phyloP scores from a whole-genome alignment of 2,329 filamentous ascomycete species.

The Elsinoe fawcettii region DNA sequence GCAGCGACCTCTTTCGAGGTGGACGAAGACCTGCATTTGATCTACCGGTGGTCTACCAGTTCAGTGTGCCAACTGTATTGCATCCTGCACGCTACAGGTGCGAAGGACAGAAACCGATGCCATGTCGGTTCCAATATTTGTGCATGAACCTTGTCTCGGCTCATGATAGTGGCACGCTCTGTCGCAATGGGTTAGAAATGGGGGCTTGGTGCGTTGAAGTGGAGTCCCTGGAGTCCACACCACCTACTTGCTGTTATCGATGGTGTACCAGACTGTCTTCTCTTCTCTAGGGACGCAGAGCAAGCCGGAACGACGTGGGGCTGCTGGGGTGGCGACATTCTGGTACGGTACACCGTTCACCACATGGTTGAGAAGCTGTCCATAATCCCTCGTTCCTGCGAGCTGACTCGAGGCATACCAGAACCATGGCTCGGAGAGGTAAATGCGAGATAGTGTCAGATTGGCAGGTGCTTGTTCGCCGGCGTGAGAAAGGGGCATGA shows the following conservation, averaged over 20 bases:
- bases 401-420: background rate
- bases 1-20: too few relatives aligned
- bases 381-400: background rate
- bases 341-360: background rate
- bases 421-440: background rate
- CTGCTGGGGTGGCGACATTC: background rate
- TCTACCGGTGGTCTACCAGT: too few relatives aligned
- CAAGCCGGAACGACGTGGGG: background rate
- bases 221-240: background rate
- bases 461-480: background rate
- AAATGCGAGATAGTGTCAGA: background rate
- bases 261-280: background rate
- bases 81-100: too few relatives aligned
- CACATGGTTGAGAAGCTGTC: background rate
- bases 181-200: background rate
- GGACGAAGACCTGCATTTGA: too few relatives aligned
- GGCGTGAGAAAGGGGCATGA: background rate
- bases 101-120: too few relatives aligned
- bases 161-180: too few relatives aligned
- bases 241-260: background rate
- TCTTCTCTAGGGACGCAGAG: background rate
- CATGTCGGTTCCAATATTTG: background rate
- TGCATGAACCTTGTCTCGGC: background rate
- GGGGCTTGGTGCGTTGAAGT: background rate
- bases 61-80: too few relatives aligned